Base-by-base conservation (phyloP, 192 early-diverging fungal genomes). In the Coemansia sp. region DNA sequence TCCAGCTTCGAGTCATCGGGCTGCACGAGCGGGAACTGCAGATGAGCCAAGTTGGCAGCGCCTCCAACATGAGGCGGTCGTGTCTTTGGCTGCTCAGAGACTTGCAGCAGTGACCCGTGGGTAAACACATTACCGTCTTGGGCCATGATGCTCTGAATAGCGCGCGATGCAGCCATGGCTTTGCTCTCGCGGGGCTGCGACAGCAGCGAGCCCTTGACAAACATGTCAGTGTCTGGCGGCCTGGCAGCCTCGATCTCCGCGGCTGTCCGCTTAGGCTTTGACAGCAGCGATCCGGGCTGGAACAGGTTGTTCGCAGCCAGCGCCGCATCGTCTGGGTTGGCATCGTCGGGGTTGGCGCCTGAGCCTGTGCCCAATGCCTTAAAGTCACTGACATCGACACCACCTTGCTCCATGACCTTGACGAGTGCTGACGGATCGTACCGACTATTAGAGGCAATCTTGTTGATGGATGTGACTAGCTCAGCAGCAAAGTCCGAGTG, bases 111-210 rank as follows among this genome's bases (percentile, higher is more conserved):
- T 27, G 80, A 78, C 24, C 75, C 76, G 31, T 82, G 80, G n/a
- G 80, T 68, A 62, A 82, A 82, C 55, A 82, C 80, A 38, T 82
- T 76, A 49, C 80, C 80, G 42, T 75, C 47, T 15, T 82, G 75
- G 0, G 75, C 80, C 80, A 82, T 74, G 11, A 78, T 57, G 63
- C 60, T 72, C 72, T 82, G 80, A 73, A 82, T 82, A 5, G 80
- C 80, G 18, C 80, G 72, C 67, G 80, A 82, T 24, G 80, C 80
- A n/a, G 76, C 76, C 47, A 82, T 60, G 29, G 80, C 80, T 31
- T 82, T 82, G 73, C 80, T 82, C 70, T 77, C 80, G 38, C 80
- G 72, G 40, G 80, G 72, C 73, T 82, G 80, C 31, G 80, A 68
- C 46, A 82, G 67, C 57, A 82, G 72, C 59, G 80, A 82, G 1